These are phyloP conservation scores for Elsinoe necatrix DNA, from an alignment of 2,329 filamentous ascomycete species.

Conservation along the genomic window DNA sequence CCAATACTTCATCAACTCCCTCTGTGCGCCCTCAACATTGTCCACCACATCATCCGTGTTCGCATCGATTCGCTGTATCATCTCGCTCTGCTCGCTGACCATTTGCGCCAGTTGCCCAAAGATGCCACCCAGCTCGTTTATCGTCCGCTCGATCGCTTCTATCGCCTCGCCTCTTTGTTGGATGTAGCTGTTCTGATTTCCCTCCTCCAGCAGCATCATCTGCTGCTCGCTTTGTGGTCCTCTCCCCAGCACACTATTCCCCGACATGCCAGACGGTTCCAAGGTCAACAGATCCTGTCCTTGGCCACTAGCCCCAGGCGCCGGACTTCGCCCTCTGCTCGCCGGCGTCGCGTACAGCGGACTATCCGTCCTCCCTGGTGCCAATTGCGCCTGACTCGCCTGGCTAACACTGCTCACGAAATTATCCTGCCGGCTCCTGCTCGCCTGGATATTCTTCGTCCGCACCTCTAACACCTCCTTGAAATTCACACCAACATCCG, in stretches of 20 bases:
- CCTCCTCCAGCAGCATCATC: constrained; percentile 86
- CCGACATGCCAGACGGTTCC: constrained; percentile 54
- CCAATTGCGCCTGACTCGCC: constrained; percentile 17
- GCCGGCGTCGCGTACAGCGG: constrained; percentile 52
- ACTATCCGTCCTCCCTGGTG: constrained; percentile 35
- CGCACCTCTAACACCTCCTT: constrained; percentile 94
- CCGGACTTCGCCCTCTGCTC: constrained; percentile 48
- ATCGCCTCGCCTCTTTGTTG: constrained; percentile 92
- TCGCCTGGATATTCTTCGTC: constrained; percentile 96
- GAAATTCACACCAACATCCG: constrained; percentile 89
- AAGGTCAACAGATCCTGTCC: constrained; percentile 66
- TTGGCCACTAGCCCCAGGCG: constrained; percentile 25
- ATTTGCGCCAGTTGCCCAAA: constrained; percentile 93
- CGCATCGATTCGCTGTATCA: constrained; percentile 94
- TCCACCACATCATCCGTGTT: constrained; percentile 98
- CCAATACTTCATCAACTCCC: constrained; percentile 96
- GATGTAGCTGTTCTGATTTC: constrained; percentile 81
- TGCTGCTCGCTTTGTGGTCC: constrained; percentile 69
- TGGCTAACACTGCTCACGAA: constrained; percentile 87
- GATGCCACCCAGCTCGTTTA: constrained; percentile 81
- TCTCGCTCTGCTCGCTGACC: constrained; percentile 95
- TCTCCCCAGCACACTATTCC: constrained; percentile 34
- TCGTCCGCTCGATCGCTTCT: constrained; percentile 92
- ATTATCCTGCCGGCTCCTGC: constrained; percentile 84
- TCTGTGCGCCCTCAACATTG: constrained; percentile 93